Evolutionary conservation across 805 yeast species (phyloP), one percentile per base, ranked within the genome.

Genomic region (Barnettozyma sucrosica): DNA sequence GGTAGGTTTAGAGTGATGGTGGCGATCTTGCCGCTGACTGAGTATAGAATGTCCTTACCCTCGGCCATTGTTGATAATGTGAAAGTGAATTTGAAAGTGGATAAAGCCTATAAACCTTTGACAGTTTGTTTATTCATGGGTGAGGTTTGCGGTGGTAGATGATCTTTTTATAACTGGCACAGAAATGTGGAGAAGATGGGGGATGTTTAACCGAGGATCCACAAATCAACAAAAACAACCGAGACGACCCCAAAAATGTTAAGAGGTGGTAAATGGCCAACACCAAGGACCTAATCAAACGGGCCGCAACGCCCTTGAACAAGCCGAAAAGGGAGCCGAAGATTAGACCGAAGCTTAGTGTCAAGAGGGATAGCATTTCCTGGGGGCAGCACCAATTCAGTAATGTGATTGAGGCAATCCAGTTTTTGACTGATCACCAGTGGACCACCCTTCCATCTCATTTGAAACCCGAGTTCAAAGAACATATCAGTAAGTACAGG

Each of bases 1-100:
- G 95, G 87, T 34, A 77, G 68, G 56, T 81, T 79, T 30, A 89
- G 66, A 7, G 83, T 80, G 63, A 89, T 87, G 53, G 84, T 72
- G 44, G 83, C 74, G 34, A 75, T 71, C 43, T 67, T 72, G 51
- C 67, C 83, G 18, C 55, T 53, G 32, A 65, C 66, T 25, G 59
- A 63, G 51, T 67, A 67, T 7, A 53, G 38, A 33, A 69, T 61
- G 30, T 59, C 66, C 16, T 51, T 48, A 6, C 57, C 58, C 39
- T 55, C 60, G 3, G 52, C 18, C 59, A 55, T 58, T 28, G n/a
- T 46, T 9, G 10, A 25, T 25, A 25, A 25, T 25, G 28, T 25
- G 28, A 25, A 9, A 8, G 11, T 25, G 11, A 25, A 25, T 23
- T 7, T 25, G 28, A 25, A 25, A 7, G 28, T 7, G 11, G 11